These are phyloP conservation scores for Trichomonas vaginalis DNA, from an alignment of 208 protist genomes.

Conservation along the genomic window DNA sequence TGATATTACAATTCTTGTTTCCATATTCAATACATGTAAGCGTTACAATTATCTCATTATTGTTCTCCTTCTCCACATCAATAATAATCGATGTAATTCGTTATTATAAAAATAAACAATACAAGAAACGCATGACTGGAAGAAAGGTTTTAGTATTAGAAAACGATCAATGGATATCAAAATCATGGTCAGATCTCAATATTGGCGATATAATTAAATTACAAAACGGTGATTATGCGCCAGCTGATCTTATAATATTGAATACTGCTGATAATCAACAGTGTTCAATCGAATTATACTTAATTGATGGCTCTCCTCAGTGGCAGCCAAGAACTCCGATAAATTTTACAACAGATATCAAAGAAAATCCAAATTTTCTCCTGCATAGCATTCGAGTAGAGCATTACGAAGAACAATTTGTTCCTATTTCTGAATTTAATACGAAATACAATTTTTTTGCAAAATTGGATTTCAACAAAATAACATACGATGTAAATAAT, in stretches of 20 bases:
- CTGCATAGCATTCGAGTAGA: neutral
- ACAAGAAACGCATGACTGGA: neutral
- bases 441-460: neutral
- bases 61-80: neutral
- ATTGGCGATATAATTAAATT: neutral
- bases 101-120: neutral
- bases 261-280: neutral
- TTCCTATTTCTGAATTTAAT: neutral
- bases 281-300: neutral
- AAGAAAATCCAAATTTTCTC: neutral
- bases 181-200: neutral
- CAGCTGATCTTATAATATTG: neutral
- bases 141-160: neutral
- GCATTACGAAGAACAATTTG: neutral
- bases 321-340: neutral
- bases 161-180: neutral
- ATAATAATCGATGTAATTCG: neutral
- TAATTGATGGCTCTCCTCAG: constrained; percentile 1
- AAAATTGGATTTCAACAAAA: neutral
- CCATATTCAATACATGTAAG: neutral
- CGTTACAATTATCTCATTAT: neutral
- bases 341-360: neutral
- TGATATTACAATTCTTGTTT: neutral
- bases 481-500: neutral
- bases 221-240: neutral